Evolutionary conservation across 208 protist species (phyloP).

Genomic region (Crithidia brevicula): DNA sequence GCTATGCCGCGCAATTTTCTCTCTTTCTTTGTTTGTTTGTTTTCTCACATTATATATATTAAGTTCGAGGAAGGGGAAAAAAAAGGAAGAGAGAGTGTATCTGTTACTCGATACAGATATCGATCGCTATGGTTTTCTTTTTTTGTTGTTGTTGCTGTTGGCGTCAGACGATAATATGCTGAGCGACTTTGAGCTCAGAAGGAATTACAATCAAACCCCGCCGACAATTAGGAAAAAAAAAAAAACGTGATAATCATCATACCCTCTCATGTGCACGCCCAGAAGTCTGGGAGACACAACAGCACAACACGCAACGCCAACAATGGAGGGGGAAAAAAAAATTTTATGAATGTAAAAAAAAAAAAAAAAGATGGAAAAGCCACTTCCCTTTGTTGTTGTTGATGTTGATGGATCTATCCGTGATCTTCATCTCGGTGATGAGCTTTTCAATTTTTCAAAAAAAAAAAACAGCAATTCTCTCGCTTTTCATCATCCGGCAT

Average conservation of each 20-base stretch:
- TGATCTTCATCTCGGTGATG: not conserved
- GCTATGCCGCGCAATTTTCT: too few relatives aligned
- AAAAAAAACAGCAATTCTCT: not conserved
- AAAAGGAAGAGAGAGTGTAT: not conserved
- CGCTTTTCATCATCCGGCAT: too few relatives aligned
- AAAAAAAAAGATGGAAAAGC: not conserved
- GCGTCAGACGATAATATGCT: not conserved
- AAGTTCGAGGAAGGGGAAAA: not conserved
- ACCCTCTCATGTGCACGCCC: too few relatives aligned
- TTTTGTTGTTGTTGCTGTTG: not conserved
- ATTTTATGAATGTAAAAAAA: not conserved
- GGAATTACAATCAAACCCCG: too few relatives aligned
- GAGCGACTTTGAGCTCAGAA: not conserved
- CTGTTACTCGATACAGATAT: not conserved
- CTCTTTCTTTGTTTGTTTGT: not conserved
- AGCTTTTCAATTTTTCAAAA: not conserved
- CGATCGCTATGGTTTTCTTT: not conserved
- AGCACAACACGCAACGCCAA: too few relatives aligned
- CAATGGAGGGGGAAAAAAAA: not conserved
- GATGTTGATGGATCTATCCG: too few relatives aligned
- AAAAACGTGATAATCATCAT: not conserved
- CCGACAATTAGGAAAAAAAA: too few relatives aligned
- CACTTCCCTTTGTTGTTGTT: too few relatives aligned
- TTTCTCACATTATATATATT: not conserved
- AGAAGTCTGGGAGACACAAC: too few relatives aligned